Base-by-base conservation (phyloP, 163 green algal species). In the Picocystis sp. region DNA sequence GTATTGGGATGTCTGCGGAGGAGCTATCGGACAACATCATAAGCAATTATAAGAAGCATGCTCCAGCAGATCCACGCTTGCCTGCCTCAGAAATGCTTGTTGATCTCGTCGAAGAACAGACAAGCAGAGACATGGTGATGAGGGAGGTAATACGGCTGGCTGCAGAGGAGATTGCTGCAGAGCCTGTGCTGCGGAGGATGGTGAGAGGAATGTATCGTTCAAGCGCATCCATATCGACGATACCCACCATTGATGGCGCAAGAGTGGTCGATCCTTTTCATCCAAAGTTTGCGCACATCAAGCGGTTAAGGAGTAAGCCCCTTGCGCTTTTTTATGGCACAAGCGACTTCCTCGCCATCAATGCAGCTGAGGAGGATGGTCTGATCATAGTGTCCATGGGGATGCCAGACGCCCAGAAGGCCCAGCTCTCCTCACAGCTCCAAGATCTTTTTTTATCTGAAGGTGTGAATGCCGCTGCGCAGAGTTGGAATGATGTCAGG, bases 401-500 rank as follows among this genome's bases (percentile, higher is more conserved):
- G 0, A 25, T 76, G 22, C 53, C 54, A 11, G 53, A 62, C 10
- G 29, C 29, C 29, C 29, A 38, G 8, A 38, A 38, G 8, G 5
- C 29, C 29, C 29, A 38, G 29, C 29, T 38, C 8, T 38, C 29
- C 8, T 38, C 29, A 38, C 29, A 38, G 29, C 29, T 38, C 5
- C 29, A 38, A 38, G 29, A 60, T 22, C 23, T 52, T 9, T 77
- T 74, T 52, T 19, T 70, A 23, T 66, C 56, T 19, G 51, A 70
- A 34, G 58, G 52, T 17, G 61, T 76, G 3, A 60, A n/a, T 55
- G 45, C 65, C 21, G 53, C 45, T n/a, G 70, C 70, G 11, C 49
- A 66, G 23, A 60, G 53, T 5, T 93, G 83, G 83, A 87, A 93
- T 57, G 58, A 67, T n/a, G 24, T 77, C 57, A 73, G 83, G 11